Base-by-base conservation (phyloP, 1,284 basidiomycete genomes). In the Anthracocystis panici-leucophaei region DNA sequence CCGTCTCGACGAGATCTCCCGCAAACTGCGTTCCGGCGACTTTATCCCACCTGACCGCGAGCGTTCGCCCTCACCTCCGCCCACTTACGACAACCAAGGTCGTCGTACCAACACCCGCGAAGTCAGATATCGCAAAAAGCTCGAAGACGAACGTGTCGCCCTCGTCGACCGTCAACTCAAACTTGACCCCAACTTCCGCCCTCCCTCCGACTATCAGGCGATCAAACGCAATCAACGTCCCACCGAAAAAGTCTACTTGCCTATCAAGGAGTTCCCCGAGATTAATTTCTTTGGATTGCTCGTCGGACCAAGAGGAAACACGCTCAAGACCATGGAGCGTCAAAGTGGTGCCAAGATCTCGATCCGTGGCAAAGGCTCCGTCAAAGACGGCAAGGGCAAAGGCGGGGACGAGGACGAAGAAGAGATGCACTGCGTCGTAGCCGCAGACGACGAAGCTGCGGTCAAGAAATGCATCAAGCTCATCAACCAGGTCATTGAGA, bases 261-360 rank as follows among this genome's bases (percentile, higher is more conserved):
- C 97, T 29, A 94, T 98, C 83, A 97, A 99, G 86, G 97, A 99
- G 87, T 99, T 99, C 83, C 97, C 97, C 5, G 96, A 99, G 87
- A 99, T 99, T 89, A 99, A 99, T 87, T 99, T 99, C 87, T 99
- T 99, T 82, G 97, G 97, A 81, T 88, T 99, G 67, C 90, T 99
- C 66, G 96, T 99, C 72, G 97, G 97, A 44, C 97, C 97, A 81
- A 92, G 97, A 82, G 97, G 97, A 52, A 99, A 99, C 86, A 96
- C 94, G 87, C 88, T 99, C 88, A 99, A 99, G 89, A 95, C 94
- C 86, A 99, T 99, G 97, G 97, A 99, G 87, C 89, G 93, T 61
- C 94, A 99, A 82, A 94, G 92, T 82, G 97, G 97, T 27, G 97
- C 97, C 20, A 99, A 99, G 87, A 99, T 99, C 82, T 94, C 92